Evolutionary conservation across 352 stramenopile genomes (phyloP).

Genomic region (Hyaloperonospora brassicae): DNA sequence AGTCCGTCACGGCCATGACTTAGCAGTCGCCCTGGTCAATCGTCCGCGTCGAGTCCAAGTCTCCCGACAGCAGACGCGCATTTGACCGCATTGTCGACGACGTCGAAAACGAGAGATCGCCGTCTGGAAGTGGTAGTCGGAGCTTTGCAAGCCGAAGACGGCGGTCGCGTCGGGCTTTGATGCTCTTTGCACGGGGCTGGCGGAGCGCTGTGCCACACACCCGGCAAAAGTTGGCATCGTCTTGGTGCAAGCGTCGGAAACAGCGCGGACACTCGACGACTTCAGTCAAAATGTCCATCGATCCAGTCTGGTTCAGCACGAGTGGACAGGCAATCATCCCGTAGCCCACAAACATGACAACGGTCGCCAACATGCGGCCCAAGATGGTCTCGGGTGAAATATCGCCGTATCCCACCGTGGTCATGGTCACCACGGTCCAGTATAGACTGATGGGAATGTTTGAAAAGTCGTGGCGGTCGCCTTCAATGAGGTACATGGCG

Average conservation of each 20-base stretch:
- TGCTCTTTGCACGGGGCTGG: conserved; percentile 42
- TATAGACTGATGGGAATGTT: conserved; percentile 85
- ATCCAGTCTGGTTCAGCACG: conserved; percentile 54
- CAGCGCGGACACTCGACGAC: conserved; percentile 65
- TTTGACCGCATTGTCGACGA: conserved; percentile 58
- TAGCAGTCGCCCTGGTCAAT: conserved; percentile 10
- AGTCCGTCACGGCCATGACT: conserved; percentile 1
- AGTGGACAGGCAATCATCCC: conserved; percentile 79
- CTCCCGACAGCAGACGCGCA: conserved; percentile 33
- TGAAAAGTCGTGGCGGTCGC: conserved; percentile 67
- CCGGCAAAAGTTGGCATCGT: conserved; percentile 76
- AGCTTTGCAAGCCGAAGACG: conserved; percentile 53
- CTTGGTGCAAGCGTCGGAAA: conserved; percentile 67
- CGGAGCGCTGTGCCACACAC: conserved; percentile 59
- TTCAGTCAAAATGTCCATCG: conserved; percentile 46
- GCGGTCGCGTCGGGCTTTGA: conserved; percentile 52
- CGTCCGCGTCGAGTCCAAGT: conserved; percentile 19
- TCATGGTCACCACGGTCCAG: conserved; percentile 85
- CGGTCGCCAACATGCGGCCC: conserved; percentile 66
- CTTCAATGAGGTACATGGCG: conserved; percentile 81
- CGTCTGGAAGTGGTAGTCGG: conserved; percentile 29
- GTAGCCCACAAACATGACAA: conserved; percentile 85
- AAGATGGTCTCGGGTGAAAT: conserved; percentile 76
- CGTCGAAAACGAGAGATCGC: conserved; percentile 36
- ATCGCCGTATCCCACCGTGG: conserved; percentile 81